Evolutionary conservation across 2,329 filamentous ascomycete genomes (phyloP), one percentile per base, ranked within the genome.

Genomic region (Aciculosporium take): DNA sequence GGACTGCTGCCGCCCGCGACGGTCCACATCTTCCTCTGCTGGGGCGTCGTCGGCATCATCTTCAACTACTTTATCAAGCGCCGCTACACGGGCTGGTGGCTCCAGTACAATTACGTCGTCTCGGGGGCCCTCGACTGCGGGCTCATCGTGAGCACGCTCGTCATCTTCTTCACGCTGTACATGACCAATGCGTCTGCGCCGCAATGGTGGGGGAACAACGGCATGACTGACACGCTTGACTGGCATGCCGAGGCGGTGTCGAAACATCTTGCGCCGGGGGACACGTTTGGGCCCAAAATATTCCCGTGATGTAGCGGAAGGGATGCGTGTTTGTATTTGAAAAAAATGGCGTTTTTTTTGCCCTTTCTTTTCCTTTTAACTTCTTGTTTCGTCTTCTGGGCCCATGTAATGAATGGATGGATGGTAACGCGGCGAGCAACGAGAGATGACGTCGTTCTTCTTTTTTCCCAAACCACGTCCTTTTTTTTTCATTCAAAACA

Each of bases 51-150:
- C 6, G 81, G 81, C 7, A 69, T 72, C 37, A 48, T 79, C 28
- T 85, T 85, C 64, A 83, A 84, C 59, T 79, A 71, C 51, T 75
- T 68, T 50, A 72, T 85, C 54, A 73, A 74, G 54, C 68, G 76
- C 44, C 69, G 72, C 46, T 80, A 71, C 60, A 72, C 69, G 4
- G 80, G 77, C 27, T 85, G 81, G 81, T 86, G 81, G 81, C 65
- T 81, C 57, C 76, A 79, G 57, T 86, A 84, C 63, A 85, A 86
- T 63, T 86, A 85, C 56, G 69, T 84, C 53, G 75, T 79, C 0
- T 83, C 79, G 17, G 81, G 81, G 0, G 81, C 76, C 1, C 63
- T 86, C 29, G 81, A 85, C 56, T 73, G 72, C 37, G 81, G 81
- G 5, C 66, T 84, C 5, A 74, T 79, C 10, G 56, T 84, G 17